Percentiles rank a stretch among this genome's conserved stretches.
phyloP scores from a whole-genome alignment of 2,329 filamentous ascomycete genomes.

The Fusarium sp. region DNA sequence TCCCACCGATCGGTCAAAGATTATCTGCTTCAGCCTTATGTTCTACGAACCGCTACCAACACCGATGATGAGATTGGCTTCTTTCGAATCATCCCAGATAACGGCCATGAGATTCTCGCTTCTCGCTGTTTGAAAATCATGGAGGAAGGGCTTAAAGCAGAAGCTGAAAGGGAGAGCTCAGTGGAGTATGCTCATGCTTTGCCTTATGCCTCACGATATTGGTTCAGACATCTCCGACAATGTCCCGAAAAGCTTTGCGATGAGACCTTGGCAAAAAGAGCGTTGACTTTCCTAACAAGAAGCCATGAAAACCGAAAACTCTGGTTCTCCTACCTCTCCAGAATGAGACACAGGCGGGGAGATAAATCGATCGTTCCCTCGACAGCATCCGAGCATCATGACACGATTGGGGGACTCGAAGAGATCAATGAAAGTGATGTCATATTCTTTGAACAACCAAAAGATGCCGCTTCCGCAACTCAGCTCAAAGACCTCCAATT shows the following conservation, averaged over 20 bases:
- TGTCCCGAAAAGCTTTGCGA: background rate
- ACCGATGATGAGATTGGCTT: background rate
- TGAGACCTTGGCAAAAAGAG: background rate
- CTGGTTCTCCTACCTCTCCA: constrained; percentile 2
- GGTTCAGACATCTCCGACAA: constrained; percentile 2
- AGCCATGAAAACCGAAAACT: background rate
- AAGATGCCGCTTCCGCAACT: background rate
- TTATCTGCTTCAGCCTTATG: background rate
- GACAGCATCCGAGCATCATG: background rate
- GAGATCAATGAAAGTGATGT: background rate
- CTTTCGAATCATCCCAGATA: background rate
- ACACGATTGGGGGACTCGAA: background rate
- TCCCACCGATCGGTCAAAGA: background rate
- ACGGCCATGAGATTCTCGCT: background rate
- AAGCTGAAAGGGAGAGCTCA: background rate
- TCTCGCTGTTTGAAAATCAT: constrained; percentile 4
- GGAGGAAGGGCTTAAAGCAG: background rate
- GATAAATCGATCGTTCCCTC: background rate
- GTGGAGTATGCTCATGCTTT: background rate
- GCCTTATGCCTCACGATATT: background rate
- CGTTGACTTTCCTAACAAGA: background rate
- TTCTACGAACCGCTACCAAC: background rate
- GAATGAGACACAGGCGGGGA: background rate
- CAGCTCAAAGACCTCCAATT: background rate
- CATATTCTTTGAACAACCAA: background rate